Base-by-base conservation (phyloP, 176 grass and related monocot species). In the Panicum miliaceum region DNA sequence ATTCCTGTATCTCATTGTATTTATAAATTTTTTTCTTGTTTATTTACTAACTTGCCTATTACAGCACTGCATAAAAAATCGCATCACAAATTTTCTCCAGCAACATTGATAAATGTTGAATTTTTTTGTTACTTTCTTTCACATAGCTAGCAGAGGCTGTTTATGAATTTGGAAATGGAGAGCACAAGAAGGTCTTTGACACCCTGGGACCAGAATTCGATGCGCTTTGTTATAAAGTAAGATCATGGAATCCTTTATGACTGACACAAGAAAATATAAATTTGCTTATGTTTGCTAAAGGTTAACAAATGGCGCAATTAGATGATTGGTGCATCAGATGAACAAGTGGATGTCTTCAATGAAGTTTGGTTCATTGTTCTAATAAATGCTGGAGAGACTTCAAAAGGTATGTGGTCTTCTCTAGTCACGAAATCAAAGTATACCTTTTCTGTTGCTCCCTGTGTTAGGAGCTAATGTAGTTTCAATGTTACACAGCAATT, bases 311-410 rank as follows among this genome's bases (percentile, higher is more conserved):
- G 23, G 32, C 35, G 78, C 63, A 73, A 84, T 68, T 54, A 94
- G 92, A 94, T 94, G 82, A 94, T 94, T 73, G 92, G 92, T 50
- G 92, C 92, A 81, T 94, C 92, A 13, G 90, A 94, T 90, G 92
- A 94, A 72, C 92, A 94, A 82, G 60, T 94, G 56, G 92, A 94
- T 61, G 90, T 92, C 81, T 94, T 92, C 64, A 94, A 92, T 86
- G 90, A 92, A 86, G 90, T 90, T 83, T 94, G 92, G 92, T 92
- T 88, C 16, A 77, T 58, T 47, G 89, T 85, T 35, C 50, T 94
- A 45, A 76, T 88, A 70, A 83, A 80, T 70, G 36, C 80, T 68
- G 85, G 82, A 83, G 84, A 92, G 67, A 61, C 42, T 34, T 88
- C 92, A 12, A 88, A 56, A 82, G 92, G 90, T 92, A 88, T 64